Percentiles rank a stretch among this genome's conserved stretches.
Conservation (phyloP, 495 filamentous ascomycete species). For the Penicillium angulare region DNA sequence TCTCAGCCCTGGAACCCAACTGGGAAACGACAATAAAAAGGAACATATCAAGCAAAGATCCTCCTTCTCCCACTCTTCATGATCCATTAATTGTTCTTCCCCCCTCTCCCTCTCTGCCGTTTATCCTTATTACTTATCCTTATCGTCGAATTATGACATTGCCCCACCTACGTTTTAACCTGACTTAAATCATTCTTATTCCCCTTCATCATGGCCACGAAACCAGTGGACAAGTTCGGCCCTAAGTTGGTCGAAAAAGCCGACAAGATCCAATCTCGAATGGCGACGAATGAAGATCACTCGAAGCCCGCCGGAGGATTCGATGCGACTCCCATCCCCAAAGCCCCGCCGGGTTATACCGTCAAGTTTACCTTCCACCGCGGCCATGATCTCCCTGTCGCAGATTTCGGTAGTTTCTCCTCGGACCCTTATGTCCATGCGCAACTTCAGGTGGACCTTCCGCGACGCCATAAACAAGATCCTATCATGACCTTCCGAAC, state of each 20-base stretch:
- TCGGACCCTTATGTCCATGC: constrained; percentile 83
- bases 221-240: constrained; percentile 35
- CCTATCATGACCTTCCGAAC: constrained; percentile 71
- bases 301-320: constrained; percentile 69
- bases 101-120: not conserved
- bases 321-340: constrained; percentile 73
- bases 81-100: no score
- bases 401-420: constrained; percentile 71
- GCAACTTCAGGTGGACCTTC: constrained; percentile 60
- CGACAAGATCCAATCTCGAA: constrained; percentile 56
- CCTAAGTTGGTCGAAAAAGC: constrained; percentile 56
- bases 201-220: constrained; percentile 20
- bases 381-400: constrained; percentile 75
- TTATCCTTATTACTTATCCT: not conserved
- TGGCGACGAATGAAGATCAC: constrained; percentile 27
- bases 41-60: no score
- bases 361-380: constrained; percentile 82
- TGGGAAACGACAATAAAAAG: no score
- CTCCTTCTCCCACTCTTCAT: no score
- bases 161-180: not conserved
- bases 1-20: no score
- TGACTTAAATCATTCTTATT: not conserved
- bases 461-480: constrained; percentile 76
- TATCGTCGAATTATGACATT: not conserved
- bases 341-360: constrained; percentile 72